Base-by-base conservation (phyloP, 2,329 filamentous ascomycete genomes). In the Fusarium fracticaudum region DNA sequence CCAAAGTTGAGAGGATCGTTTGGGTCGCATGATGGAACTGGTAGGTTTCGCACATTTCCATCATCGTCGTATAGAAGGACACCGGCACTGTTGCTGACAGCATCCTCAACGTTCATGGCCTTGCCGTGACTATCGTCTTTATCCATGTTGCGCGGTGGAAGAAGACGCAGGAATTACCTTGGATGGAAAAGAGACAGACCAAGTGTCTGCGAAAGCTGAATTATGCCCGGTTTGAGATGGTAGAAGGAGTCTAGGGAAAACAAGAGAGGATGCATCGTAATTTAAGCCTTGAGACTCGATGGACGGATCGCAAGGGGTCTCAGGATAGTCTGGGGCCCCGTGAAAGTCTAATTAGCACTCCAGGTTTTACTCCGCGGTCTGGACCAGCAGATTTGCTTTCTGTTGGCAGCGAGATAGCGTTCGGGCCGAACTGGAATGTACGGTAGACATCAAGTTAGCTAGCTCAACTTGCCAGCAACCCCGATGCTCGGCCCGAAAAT, bases 171-270 rank as follows among this genome's bases (percentile, higher is more conserved):
- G 4, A 10, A 7, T 13, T 11, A 15, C 22, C 3, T 5, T 22
- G 4, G 9, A 17, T 17, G 26, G 26, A 17, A 9, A 22, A 12
- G 0, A 6, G 3, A 15, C 2, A 20, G 18, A 6, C 4, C 5
- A 0, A 11, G 5, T 8, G 4, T 17, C 45, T 17, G 14, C 6
- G 6, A 29, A 48, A 22, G 20, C 3, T 29, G 1, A 3, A 4
- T 15, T 8, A 22, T 31, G 20, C 1, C 14, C 13, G 6, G 1
- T 15, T 5, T 22, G 13, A 31, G 45, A 48, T 22, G 4, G 5
- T 8, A 11, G 9, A 22, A 17, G 7, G 9, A 29, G 9, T 1
- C 3, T 5, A 0, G 2, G 9, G 4, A 31, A 8, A 7, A 8
- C 12, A 6, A 51, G 2, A 51, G 48, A 51, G 48, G n/a, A 51